Evolutionary conservation across 805 yeast genomes (phyloP).

Genomic region (Candida pini): DNA sequence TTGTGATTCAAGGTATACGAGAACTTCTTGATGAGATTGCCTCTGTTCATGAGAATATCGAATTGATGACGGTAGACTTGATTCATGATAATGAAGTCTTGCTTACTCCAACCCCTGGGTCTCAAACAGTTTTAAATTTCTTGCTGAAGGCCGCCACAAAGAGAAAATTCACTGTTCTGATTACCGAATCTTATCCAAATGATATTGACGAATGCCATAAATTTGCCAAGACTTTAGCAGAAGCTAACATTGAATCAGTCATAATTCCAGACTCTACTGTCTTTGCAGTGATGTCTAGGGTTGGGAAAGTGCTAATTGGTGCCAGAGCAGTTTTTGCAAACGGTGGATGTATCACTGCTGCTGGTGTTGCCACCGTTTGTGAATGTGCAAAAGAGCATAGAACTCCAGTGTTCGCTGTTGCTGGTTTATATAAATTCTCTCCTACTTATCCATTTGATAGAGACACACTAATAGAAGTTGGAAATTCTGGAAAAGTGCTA

Average conservation of each 20-base stretch:
- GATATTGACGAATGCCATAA: constrained; percentile 70
- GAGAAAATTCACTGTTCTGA: constrained; percentile 86
- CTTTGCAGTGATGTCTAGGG: constrained; percentile 94
- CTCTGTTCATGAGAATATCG: constrained; percentile 85
- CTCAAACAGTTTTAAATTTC: constrained; percentile 83
- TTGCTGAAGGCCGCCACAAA: constrained; percentile 80
- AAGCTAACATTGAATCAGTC: constrained; percentile 83
- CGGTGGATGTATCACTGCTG: constrained; percentile 86
- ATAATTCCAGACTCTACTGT: constrained; percentile 90
- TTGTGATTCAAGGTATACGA: constrained; percentile 86
- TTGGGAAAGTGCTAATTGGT: constrained; percentile 92
- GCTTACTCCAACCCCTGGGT: constrained; percentile 91
- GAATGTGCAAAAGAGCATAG: constrained; percentile 93
- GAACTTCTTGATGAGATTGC: constrained; percentile 89
- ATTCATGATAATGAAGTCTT: constrained; percentile 87
- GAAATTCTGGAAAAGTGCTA: constrained; percentile 86
- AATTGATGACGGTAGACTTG: constrained; percentile 84
- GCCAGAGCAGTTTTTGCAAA: constrained; percentile 91
- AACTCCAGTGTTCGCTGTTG: constrained; percentile 95
- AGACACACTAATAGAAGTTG: constrained; percentile 81
- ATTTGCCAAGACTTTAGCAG: constrained; percentile 75
- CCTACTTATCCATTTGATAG: constrained; percentile 90
- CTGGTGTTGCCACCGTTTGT: constrained; percentile 90
- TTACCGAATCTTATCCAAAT: constrained; percentile 90
- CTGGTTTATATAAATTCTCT: constrained; percentile 88